Percentiles rank a stretch among this genome's conserved stretches.
These are phyloP conservation scores for Balamuthia mandrillaris DNA, from an alignment of 208 protist genomes.

Conservation along the genomic window DNA sequence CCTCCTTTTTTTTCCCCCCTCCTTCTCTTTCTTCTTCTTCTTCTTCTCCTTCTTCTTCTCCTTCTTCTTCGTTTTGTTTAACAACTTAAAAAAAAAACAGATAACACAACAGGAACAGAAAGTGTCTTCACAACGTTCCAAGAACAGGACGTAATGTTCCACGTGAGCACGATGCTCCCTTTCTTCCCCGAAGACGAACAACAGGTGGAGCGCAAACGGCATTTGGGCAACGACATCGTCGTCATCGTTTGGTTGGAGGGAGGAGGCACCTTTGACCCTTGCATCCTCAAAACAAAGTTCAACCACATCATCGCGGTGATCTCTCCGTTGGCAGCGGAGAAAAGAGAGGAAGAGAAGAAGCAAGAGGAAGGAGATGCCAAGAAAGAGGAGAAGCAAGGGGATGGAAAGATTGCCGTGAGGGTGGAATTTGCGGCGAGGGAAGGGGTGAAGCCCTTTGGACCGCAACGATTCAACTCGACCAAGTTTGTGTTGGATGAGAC, in stretches of 20 bases:
- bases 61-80: neutral
- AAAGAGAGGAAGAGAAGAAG: neutral
- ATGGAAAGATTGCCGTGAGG: neutral
- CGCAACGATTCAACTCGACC: neutral
- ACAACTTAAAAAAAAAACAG: no score
- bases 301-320: no score
- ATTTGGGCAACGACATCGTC: slow-evolving; percentile 42
- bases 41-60: no score
- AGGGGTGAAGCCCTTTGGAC: slow-evolving; percentile 10
- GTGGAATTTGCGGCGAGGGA: neutral
- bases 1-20: neutral
- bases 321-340: no score
- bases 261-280: neutral
- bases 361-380: no score
- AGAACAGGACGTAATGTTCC: neutral
- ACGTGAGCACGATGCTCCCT: neutral
- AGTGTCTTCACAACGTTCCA: slow-evolving; percentile 23
- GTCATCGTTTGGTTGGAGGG: slow-evolving; percentile 11
- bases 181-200: neutral
- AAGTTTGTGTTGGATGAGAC: slow-evolving; percentile 1
- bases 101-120: neutral
- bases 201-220: slow-evolving; percentile 37
- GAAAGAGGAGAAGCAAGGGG: no score
- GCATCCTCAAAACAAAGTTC: slow-evolving; percentile 10
- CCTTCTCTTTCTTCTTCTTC: neutral